Conservation (phyloP, 169 alveolate species). For the Toxoplasma gondii region DNA sequence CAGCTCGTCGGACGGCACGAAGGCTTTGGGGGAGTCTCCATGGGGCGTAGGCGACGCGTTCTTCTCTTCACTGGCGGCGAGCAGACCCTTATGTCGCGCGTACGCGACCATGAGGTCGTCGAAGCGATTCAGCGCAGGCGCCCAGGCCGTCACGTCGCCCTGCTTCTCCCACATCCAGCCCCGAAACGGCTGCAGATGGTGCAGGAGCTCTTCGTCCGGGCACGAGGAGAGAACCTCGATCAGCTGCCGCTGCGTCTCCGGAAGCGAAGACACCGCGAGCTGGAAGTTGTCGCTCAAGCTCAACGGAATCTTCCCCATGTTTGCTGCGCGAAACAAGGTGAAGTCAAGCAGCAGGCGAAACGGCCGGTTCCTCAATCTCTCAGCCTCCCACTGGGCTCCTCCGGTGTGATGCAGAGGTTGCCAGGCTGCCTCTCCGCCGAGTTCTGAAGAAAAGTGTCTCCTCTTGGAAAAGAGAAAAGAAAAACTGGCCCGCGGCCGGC, state of each 20-base stretch:
- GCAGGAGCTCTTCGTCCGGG: conserved; percentile 55
- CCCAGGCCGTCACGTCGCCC: conserved; percentile 69
- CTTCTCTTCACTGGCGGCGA: not conserved
- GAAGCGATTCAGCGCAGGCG: conserved; percentile 62
- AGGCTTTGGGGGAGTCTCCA: not conserved
- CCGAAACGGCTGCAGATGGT: conserved; percentile 66
- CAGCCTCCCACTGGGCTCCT: no score
- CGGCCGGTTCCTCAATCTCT: no score
- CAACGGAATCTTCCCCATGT: conserved; percentile 17
- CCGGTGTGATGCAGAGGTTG: no score
- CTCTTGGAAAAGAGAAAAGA: no score
- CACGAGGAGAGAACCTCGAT: conserved; percentile 59
- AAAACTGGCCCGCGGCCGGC: no score
- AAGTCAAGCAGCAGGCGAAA: no score
- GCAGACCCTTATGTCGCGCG: conserved; percentile 54
- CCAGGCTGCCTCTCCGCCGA: no score
- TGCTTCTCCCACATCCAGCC: conserved; percentile 69
- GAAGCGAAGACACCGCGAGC: conserved; percentile 60
- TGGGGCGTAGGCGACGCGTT: not conserved
- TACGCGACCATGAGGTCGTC: conserved; percentile 53
- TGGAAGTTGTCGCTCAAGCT: conserved; percentile 64
- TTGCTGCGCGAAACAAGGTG: not conserved
- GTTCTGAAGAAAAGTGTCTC: no score
- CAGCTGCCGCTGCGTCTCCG: conserved; percentile 64
- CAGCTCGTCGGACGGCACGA: conserved; percentile 59